Percentiles rank a stretch among this genome's conserved stretches.
These are phyloP conservation scores for Pichia sp. DNA, from an alignment of 1,139 yeast species.

Conservation along the genomic window DNA sequence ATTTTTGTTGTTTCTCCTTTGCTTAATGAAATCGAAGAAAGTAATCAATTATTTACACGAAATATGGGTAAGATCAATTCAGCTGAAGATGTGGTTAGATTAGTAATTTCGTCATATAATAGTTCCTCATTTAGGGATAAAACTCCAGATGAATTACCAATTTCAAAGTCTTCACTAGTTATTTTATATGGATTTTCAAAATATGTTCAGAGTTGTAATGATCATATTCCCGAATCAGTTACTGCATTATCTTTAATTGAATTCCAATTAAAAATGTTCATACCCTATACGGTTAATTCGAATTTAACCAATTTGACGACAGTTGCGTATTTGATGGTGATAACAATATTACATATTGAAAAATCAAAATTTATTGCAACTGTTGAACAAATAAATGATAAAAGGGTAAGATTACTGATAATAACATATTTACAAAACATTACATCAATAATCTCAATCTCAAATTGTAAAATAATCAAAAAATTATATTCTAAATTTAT, in stretches of 20 bases:
- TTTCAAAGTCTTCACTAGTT: constrained; percentile 31
- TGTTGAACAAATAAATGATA: neutral
- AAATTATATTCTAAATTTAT: constrained; percentile 41
- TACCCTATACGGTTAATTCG: constrained; percentile 26
- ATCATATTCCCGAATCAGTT: constrained; percentile 11
- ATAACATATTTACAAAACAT: constrained; percentile 42
- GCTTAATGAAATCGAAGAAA: constrained; percentile 26
- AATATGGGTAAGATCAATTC: constrained; percentile 16
- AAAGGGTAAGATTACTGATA: constrained; percentile 13
- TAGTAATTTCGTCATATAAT: constrained; percentile 35
- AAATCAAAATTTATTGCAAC: neutral
- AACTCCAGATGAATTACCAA: constrained; percentile 17
- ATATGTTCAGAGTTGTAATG: constrained; percentile 14
- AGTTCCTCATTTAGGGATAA: constrained; percentile 15
- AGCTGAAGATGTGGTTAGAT: constrained; percentile 33
- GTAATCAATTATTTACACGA: constrained; percentile 26
- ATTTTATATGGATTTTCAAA: constrained; percentile 28
- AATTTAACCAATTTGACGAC: constrained; percentile 15
- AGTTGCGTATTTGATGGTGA: constrained; percentile 20
- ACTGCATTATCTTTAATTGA: constrained; percentile 20
- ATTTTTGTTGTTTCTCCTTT: constrained; percentile 45
- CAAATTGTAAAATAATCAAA: constrained; percentile 16
- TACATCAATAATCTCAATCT: constrained; percentile 32
- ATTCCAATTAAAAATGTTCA: constrained; percentile 21
- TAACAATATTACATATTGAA: constrained; percentile 10